Conservation (phyloP, 176 grass and related monocot species). For the Avena insularis region DNA sequence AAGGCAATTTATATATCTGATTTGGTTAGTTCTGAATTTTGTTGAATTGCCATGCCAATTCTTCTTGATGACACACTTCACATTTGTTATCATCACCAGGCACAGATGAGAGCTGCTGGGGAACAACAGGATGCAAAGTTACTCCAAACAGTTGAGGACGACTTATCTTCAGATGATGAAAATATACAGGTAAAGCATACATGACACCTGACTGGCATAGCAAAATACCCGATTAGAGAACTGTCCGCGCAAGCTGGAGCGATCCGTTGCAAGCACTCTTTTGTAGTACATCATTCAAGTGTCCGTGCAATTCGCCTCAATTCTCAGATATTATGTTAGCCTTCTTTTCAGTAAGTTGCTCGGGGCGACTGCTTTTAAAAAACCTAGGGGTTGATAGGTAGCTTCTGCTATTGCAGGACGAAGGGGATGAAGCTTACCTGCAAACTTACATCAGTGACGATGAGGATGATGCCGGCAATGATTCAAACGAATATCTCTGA, state of each 20-base stretch:
- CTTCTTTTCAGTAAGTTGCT: not conserved
- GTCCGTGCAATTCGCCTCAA: not conserved
- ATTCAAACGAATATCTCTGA: conserved; percentile 52
- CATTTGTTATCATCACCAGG: conserved; percentile 44
- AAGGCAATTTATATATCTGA: conserved; percentile 32
- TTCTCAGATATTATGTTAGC: not conserved
- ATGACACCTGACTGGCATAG: not conserved
- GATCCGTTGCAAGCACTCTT: not conserved
- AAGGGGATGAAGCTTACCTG: conserved; percentile 93
- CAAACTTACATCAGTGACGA: conserved; percentile 63
- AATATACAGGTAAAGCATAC: conserved; percentile 63
- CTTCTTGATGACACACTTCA: conserved; percentile 9
- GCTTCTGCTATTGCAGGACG: conserved; percentile 59
- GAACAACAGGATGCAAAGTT: conserved; percentile 46
- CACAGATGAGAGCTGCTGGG: conserved; percentile 50
- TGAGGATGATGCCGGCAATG: conserved; percentile 49
- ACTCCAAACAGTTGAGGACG: conserved; percentile 51
- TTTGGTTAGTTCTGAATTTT: conserved; percentile 7
- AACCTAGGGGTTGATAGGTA: conserved; percentile 29
- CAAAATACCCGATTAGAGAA: conserved; percentile 21
- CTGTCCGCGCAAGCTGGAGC: not conserved
- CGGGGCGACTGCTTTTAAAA: not conserved
- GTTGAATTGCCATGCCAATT: conserved; percentile 3
- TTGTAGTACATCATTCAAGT: not conserved
- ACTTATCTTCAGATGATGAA: conserved; percentile 47